These are phyloP conservation scores for Cyanidioschyzon merolae DNA, from an alignment of 23 red algal genomes.

Conservation along the genomic window DNA sequence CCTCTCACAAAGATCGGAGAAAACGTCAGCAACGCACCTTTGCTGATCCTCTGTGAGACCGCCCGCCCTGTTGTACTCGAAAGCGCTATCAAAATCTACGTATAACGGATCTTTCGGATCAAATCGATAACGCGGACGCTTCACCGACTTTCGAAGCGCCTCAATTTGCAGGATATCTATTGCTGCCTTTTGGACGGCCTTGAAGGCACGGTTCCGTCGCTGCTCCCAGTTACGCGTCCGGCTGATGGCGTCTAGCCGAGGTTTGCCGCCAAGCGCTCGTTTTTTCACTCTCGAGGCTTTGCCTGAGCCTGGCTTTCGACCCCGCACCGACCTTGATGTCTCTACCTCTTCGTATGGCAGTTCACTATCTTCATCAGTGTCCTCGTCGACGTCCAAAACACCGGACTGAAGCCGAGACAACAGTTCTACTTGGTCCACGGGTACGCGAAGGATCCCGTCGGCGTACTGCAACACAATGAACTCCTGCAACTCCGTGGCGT, in stretches of 20 bases:
- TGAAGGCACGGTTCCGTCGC: not conserved
- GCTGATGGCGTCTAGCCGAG: not conserved
- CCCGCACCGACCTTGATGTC: too few species aligned
- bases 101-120: not conserved
- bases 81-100: not conserved
- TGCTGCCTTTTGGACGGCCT: not conserved
- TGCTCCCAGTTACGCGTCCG: not conserved
- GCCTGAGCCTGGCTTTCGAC: too few species aligned
- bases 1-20: slow-evolving; percentile 50
- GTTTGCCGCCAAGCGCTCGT: not conserved
- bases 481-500: not conserved
- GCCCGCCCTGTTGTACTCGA: not conserved
- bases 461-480: not conserved
- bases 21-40: slow-evolving; percentile 40
- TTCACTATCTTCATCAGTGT: too few species aligned
- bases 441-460: not conserved
- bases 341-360: too few species aligned
- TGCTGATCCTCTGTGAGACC: slow-evolving; percentile 63
- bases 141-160: not conserved
- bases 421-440: not conserved
- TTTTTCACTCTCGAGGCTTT: too few species aligned
- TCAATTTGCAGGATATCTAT: not conserved
- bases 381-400: not conserved
- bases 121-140: not conserved
- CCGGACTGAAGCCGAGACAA: not conserved